These are phyloP conservation scores for Neostapfia colusana DNA, from an alignment of 176 grass and related monocot genomes.

Conservation along the genomic window DNA sequence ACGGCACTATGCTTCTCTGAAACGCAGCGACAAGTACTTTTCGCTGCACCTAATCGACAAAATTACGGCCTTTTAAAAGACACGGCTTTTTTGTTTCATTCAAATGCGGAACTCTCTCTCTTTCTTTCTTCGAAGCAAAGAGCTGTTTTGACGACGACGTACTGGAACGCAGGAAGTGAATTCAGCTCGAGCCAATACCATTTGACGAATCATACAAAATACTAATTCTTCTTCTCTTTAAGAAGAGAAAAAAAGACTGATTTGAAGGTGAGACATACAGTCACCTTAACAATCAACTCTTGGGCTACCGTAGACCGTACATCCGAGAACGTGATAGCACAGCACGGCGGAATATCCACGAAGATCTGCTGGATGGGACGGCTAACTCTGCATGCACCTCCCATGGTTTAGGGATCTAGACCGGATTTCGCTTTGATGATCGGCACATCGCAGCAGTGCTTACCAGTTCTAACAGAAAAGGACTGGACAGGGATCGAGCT, in stretches of 20 bases:
- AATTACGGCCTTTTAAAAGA: not conserved
- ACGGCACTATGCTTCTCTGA: not conserved
- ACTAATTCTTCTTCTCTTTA: not conserved
- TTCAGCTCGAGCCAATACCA: not conserved
- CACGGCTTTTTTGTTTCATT: too few species aligned
- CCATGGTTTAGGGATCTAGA: constrained; percentile 1
- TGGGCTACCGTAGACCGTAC: not conserved
- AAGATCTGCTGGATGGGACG: constrained; percentile 28
- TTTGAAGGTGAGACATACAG: constrained; percentile 5
- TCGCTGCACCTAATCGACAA: not conserved
- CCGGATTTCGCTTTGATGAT: constrained; percentile 19
- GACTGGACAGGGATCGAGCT: not conserved
- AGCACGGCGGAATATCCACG: constrained; percentile 26
- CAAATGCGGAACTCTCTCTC: not conserved
- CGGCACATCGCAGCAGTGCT: not conserved
- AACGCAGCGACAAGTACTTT: not conserved
- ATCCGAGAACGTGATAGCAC: not conserved
- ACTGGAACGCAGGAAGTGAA: not conserved
- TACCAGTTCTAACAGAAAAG: constrained; percentile 18
- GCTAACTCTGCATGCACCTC: not conserved
- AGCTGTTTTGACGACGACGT: too few species aligned
- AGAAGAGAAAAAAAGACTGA: constrained; percentile 4
- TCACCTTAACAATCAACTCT: not conserved
- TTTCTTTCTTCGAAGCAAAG: too few species aligned
- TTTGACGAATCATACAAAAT: not conserved